Conservation (phyloP, 768 basidiomycete genomes). For the Grammothele lineata region DNA sequence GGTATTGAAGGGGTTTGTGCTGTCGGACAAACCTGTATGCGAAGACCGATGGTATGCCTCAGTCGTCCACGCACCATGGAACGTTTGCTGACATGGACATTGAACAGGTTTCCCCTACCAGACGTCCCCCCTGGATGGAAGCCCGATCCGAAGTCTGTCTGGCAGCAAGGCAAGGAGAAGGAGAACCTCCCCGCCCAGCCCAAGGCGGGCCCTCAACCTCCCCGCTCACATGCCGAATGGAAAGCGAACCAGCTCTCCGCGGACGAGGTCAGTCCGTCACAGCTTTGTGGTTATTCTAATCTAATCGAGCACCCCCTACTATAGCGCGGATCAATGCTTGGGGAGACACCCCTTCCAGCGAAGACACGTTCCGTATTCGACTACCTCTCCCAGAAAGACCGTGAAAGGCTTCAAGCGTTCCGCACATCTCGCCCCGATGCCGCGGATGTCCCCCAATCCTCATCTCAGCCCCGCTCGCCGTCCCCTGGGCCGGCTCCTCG, state of each 20-base stretch:
- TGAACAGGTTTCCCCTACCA: constrained; percentile 76
- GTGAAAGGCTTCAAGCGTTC: constrained; percentile 74
- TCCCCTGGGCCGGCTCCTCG: constrained; percentile 26
- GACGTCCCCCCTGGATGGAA: constrained; percentile 82
- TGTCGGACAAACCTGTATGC: constrained; percentile 61
- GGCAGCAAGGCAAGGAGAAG: constrained; percentile 45
- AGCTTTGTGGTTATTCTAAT: neutral
- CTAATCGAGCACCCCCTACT: neutral
- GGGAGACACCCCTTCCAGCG: constrained; percentile 70
- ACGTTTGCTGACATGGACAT: too few species aligned
- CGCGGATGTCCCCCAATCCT: constrained; percentile 16
- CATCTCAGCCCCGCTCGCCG: constrained; percentile 16
- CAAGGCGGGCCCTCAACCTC: neutral
- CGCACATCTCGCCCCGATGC: constrained; percentile 24
- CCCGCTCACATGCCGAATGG: constrained; percentile 45
- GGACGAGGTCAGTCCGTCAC: constrained; percentile 53
- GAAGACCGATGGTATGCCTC: constrained; percentile 62
- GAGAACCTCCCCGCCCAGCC: constrained; percentile 18
- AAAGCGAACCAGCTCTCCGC: constrained; percentile 55
- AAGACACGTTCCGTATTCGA: constrained; percentile 87
- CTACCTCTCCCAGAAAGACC: constrained; percentile 88
- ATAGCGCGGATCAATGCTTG: constrained; percentile 79
- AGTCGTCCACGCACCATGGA: too few species aligned
- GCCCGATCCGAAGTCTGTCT: constrained; percentile 78
- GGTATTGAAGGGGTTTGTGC: constrained; percentile 71